phyloP scores from a whole-genome alignment of 2,329 filamentous ascomycete species.

The Ophiostoma angusticollis region DNA sequence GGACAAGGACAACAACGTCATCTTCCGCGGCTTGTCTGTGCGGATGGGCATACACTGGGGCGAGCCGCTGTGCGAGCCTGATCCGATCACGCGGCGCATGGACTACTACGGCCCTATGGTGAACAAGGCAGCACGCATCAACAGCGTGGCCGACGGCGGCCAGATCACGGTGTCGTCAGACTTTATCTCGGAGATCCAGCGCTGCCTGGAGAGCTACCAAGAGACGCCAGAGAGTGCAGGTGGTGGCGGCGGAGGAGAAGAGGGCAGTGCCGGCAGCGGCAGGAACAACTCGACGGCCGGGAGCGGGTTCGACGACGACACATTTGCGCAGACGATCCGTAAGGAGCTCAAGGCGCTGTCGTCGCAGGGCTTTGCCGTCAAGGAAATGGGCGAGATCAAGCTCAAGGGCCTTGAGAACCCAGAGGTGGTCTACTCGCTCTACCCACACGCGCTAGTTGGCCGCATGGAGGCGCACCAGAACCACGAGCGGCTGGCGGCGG shows the following conservation, averaged over 20 bases:
- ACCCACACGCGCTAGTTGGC: slow-evolving; percentile 75
- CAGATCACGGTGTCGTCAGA: slow-evolving; percentile 96
- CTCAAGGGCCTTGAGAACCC: slow-evolving; percentile 96
- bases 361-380: slow-evolving; percentile 90
- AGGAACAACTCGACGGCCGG: slow-evolving; percentile 22
- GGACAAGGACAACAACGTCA: slow-evolving; percentile 75
- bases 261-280: slow-evolving; percentile 18
- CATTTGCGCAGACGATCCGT: slow-evolving; percentile 62
- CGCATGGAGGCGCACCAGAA: slow-evolving; percentile 58
- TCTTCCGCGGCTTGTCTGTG: slow-evolving; percentile 89
- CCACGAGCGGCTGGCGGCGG: slow-evolving; percentile 24
- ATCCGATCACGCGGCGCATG: slow-evolving; percentile 95
- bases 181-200: slow-evolving; percentile 91
- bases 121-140: slow-evolving; percentile 90
- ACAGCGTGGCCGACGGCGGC: slow-evolving; percentile 85
- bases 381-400: slow-evolving; percentile 83
- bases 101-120: slow-evolving; percentile 99
- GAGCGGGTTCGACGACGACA: slow-evolving; percentile 52
- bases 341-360: slow-evolving; percentile 78
- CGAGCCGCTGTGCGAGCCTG: slow-evolving; percentile 83
- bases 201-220: slow-evolving; percentile 77
- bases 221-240: slow-evolving; percentile 55
- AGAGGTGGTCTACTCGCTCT: slow-evolving; percentile 89
- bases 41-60: slow-evolving; percentile 98
- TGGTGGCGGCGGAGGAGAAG: slow-evolving; percentile 37